Evolutionary conservation across 768 basidiomycete genomes (phyloP), one percentile per base, ranked within the genome.

Genomic region (Cantharellus anzutake): DNA sequence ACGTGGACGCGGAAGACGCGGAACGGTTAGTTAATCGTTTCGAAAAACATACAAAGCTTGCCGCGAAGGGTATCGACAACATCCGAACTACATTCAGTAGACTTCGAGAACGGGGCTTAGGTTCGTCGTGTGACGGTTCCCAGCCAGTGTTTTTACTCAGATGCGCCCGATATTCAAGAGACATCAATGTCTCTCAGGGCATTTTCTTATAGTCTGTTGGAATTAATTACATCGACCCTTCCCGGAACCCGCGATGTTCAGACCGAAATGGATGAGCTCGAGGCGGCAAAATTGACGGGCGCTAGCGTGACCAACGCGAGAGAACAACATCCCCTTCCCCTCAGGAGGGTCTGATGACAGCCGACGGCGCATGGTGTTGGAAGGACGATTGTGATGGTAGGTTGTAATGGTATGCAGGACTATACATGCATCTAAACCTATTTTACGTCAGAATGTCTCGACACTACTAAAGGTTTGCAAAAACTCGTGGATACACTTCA

Each of bases 341-440:
- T 11, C 11, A 68, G n/a, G 79, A 75, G 60, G 83, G 84, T 0
- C 66, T 83, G 56, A 65, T 80, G 59, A 90, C 89, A 63, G 73
- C 74, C 4, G 78, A 85, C 35, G 83, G 85, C 0, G 87, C 85
- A 2, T 86, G 89, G 85, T 89, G 87, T 68, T 93, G 88, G 87
- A 75, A 81, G 35, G 86, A 91, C 58, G 75, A 75, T 2, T 90
- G 88, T 67, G 70, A 76, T 67, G 81, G 86, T 85, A 64, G 11
- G 71, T 3, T 20, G 34, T 37, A 7, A 14, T 55, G 52, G 7
- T 55, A 11, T 7, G 7, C 11, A 14, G 52, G 52, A 14, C 38
- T 55, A 1, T 37, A 7, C 35, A 37, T 37, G 11, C 44, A 29
- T 55, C 35, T 55, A 7, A 11, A 7, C 11, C 35, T 7, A 55